A percentile compares a stretch with the other conserved stretches of the same genome.
Conservation (phyloP, 2,329 filamentous ascomycete genomes). For the Grosmannia huntii region DNA sequence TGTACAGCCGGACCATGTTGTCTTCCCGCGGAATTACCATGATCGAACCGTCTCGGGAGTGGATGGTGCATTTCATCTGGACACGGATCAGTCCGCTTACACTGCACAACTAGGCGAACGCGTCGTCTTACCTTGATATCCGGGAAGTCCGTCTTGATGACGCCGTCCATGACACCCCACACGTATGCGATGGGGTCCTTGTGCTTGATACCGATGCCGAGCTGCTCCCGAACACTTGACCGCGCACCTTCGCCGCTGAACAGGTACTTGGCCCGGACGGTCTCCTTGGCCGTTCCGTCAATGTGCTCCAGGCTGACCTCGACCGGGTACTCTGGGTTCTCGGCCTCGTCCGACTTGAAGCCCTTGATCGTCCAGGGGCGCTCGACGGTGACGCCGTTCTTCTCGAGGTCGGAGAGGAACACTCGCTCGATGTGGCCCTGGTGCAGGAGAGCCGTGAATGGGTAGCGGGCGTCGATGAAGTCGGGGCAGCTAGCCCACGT, state of each 20-base stretch:
- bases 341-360: slow-evolving; percentile 45
- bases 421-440: slow-evolving; percentile 61
- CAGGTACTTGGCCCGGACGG: slow-evolving; percentile 53
- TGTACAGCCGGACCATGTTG: slow-evolving; percentile 56
- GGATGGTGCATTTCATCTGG: slow-evolving; percentile 63
- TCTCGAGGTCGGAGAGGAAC: slow-evolving; percentile 52
- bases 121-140: slow-evolving; percentile 47
- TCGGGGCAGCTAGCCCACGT: slow-evolving; percentile 81
- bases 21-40: slow-evolving; percentile 67
- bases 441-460: slow-evolving; percentile 58
- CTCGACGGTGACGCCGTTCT: slow-evolving; percentile 47
- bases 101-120: too few relatives aligned
- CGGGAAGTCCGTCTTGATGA: slow-evolving; percentile 60
- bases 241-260: slow-evolving; percentile 60
- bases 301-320: slow-evolving; percentile 65
- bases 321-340: slow-evolving; percentile 58
- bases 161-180: slow-evolving; percentile 66
- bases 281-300: slow-evolving; percentile 58
- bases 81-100: not conserved
- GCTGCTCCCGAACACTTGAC: slow-evolving; percentile 49
- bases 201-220: slow-evolving; percentile 58
- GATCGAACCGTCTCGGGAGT: slow-evolving; percentile 60
- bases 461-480: slow-evolving; percentile 63
- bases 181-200: slow-evolving; percentile 59
- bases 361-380: slow-evolving; percentile 52